Evolutionary conservation across 768 basidiomycete species (phyloP).

Genomic region (Austroboletus festivus): DNA sequence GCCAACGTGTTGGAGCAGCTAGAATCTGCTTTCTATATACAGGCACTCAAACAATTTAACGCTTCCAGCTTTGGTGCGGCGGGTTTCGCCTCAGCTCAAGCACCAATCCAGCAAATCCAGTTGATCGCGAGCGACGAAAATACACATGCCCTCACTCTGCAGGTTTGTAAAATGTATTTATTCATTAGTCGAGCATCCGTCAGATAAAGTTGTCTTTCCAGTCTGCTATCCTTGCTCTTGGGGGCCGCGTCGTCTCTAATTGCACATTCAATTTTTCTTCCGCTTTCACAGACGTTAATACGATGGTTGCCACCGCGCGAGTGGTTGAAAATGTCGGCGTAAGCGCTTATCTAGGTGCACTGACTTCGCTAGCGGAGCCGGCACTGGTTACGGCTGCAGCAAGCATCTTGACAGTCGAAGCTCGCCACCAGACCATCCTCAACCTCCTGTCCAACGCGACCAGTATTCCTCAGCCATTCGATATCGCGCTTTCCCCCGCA

Average conservation of each 20-base stretch:
- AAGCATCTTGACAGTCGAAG: constrained; percentile 75
- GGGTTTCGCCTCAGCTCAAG: constrained; percentile 54
- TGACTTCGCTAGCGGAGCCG: constrained; percentile 59
- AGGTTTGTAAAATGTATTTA: constrained; percentile 34
- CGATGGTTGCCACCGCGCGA: constrained; percentile 70
- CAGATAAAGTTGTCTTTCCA: constrained; percentile 15
- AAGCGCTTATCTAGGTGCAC: constrained; percentile 71
- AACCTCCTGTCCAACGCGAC: constrained; percentile 60
- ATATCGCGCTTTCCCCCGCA: constrained; percentile 63
- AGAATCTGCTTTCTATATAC: constrained; percentile 64
- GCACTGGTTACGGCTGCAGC: constrained; percentile 61
- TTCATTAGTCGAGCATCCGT: background rate
- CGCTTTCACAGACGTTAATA: constrained; percentile 60
- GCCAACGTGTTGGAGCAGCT: constrained; percentile 73
- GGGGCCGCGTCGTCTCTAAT: constrained; percentile 47
- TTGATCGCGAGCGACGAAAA: constrained; percentile 61
- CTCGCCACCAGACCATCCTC: constrained; percentile 78
- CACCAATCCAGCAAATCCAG: constrained; percentile 61
- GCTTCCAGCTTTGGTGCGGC: constrained; percentile 59
- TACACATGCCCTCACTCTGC: constrained; percentile 53
- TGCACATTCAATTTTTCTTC: constrained; percentile 70
- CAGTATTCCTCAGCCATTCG: constrained; percentile 67
- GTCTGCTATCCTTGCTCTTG: constrained; percentile 51
- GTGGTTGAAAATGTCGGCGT: constrained; percentile 77
- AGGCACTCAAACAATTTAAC: constrained; percentile 65